Evolutionary conservation across 768 basidiomycete species (phyloP), one percentile per base, ranked within the genome.

Genomic region (Mycena maculata): DNA sequence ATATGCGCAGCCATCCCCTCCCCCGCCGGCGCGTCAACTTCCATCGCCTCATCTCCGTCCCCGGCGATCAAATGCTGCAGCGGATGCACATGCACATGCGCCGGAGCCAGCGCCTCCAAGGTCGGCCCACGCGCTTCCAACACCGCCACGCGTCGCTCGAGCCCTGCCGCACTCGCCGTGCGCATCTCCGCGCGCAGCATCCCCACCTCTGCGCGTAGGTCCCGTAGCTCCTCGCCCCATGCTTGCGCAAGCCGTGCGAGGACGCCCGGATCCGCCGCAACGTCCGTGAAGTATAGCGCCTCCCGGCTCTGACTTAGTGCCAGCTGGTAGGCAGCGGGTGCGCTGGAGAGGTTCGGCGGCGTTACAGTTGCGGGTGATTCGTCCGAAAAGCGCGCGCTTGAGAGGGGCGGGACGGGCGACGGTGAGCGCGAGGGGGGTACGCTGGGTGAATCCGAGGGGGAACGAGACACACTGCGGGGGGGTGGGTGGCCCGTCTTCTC

Each of bases 341-440:
- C 6, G 22, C n/a, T n/a, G n/a, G n/a, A n/a, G n/a, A n/a, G n/a
- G n/a, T n/a, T 36, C 33, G 33, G 13, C 8, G 33, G 6, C 33
- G 33, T 6, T 36, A 36, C 13, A 36, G 7, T 16, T 16, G n/a
- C 5, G 5, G 42, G 16, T 18, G 49, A 20, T 23, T 12, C 27
- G 28, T 1, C 75, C 78, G 3, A 75, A 28, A 62, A 62, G 2
- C 50, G 50, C 1, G 60, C 60, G 42, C 39, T 62, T 16, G 60
- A 62, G 18, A 62, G 60, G n/a, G 60, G 50, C 2, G 60, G 52
- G 1, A 60, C 36, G 42, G 42, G 42, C n/a, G 27, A 27, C 8
- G 33, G 33, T 13, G 33, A 44, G 42, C 9, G 36, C 22, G 60
- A 61, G n/a, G 36, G 20, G 5, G 15, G 7, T 8, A 5, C 7